Percentiles rank a stretch among this genome's conserved stretches.
phyloP scores from a whole-genome alignment of 306 rosid genomes.

The Potentilla sterilis region DNA sequence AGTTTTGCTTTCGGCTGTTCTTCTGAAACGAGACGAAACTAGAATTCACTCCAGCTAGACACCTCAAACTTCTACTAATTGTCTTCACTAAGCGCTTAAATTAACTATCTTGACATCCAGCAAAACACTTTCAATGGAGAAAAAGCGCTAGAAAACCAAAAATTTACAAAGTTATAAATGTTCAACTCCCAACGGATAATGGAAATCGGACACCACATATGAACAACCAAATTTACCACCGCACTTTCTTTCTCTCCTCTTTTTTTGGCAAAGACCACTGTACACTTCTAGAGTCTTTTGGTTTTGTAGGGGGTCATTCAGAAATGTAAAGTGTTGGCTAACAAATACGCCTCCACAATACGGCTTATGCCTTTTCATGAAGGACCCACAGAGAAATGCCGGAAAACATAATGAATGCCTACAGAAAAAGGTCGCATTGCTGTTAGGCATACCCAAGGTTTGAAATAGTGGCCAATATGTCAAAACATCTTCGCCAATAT shows the following conservation, averaged over 20 bases:
- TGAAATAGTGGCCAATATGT: neutral
- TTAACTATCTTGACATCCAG: neutral
- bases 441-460: neutral
- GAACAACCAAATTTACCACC: neutral
- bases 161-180: neutral
- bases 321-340: neutral
- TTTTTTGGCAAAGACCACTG: too few relatives aligned
- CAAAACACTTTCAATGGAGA: neutral
- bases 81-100: neutral
- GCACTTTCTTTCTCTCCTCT: too few relatives aligned
- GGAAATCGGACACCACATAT: neutral
- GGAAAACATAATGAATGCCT: neutral
- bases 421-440: neutral
- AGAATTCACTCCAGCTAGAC: neutral
- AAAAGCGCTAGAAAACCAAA: neutral
- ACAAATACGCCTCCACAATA: neutral
- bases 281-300: too few relatives aligned
- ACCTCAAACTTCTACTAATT: neutral
- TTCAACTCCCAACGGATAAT: neutral
- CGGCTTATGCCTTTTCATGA: neutral
- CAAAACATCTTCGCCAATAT: neutral
- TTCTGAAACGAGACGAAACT: conserved; percentile 1
- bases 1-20: neutral
- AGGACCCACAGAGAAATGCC: neutral
- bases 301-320: neutral